Percentiles rank a stretch among this genome's conserved stretches.
These are phyloP conservation scores for Nakazawaea ernobii DNA, from an alignment of 805 yeast species.

Conservation along the genomic window DNA sequence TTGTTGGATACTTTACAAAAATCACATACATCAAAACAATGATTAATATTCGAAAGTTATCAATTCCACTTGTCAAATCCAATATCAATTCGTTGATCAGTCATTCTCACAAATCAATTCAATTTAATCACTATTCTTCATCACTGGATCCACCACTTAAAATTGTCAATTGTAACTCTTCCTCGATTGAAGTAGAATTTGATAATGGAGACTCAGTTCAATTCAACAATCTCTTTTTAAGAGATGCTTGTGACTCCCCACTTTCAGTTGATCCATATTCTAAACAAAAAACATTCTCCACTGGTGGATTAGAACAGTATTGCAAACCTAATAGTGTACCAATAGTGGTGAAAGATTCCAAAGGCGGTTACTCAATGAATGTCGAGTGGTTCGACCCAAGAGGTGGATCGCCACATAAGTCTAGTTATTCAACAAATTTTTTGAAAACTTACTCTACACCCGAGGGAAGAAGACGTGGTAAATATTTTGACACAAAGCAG, in stretches of 20 bases:
- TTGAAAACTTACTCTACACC: constrained; percentile 37
- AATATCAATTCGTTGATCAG: no score
- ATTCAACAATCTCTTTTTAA: constrained; percentile 48
- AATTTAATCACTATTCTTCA: not conserved
- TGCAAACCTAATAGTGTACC: constrained; percentile 32
- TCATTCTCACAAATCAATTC: no score
- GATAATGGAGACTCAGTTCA: constrained; percentile 19
- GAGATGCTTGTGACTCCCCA: constrained; percentile 54
- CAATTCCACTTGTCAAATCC: no score
- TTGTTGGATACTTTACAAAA: no score
- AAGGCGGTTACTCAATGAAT: constrained; percentile 24
- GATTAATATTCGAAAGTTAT: no score
- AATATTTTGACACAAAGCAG: constrained; percentile 28
- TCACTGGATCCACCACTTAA: not conserved
- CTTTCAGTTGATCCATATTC: constrained; percentile 48
- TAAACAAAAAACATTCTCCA: constrained; percentile 60
- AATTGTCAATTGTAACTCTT: not conserved
- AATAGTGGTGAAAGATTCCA: constrained; percentile 22
- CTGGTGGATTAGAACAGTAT: constrained; percentile 38
- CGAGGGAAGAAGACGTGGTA: constrained; percentile 28
- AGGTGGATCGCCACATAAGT: constrained; percentile 12
- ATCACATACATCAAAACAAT: no score
- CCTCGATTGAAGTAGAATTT: constrained; percentile 9
- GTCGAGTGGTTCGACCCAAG: constrained; percentile 48
- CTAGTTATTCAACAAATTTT: constrained; percentile 39